These are phyloP conservation scores for Wilcoxina mikolae DNA, from an alignment of 495 filamentous ascomycete species.

Conservation along the genomic window DNA sequence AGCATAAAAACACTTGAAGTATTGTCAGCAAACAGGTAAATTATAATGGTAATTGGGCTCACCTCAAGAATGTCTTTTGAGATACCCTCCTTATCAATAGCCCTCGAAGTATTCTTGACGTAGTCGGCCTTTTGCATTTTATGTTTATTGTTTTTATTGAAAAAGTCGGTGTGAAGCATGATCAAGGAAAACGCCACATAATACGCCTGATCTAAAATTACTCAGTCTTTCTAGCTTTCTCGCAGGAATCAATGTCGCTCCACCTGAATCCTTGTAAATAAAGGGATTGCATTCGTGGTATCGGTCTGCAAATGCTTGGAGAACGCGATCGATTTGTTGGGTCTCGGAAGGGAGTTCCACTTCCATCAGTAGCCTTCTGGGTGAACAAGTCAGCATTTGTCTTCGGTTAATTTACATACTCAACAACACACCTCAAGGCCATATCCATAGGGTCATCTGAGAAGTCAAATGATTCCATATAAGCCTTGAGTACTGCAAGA, in stretches of 20 bases:
- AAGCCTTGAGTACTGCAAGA: constrained; percentile 69
- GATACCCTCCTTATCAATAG: constrained; percentile 59
- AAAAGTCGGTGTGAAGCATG: constrained; percentile 92
- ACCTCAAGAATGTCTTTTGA: constrained; percentile 72
- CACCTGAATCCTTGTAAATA: constrained; percentile 71
- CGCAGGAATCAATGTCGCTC: too few species aligned
- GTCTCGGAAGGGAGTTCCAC: constrained; percentile 93
- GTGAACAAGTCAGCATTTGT: background rate
- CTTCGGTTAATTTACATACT: too few species aligned
- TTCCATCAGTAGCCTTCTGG: constrained; percentile 83
- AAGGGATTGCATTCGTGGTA: constrained; percentile 98
- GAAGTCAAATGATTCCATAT: constrained; percentile 87
- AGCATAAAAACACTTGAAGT: constrained; percentile 68
- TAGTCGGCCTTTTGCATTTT: constrained; percentile 98
- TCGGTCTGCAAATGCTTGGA: constrained; percentile 87
- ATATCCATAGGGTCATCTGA: constrained; percentile 96
- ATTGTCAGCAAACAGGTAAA: background rate
- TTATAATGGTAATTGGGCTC: background rate
- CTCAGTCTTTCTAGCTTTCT: constrained; percentile 10
- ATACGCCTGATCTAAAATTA: constrained; percentile 65
- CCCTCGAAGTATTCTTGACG: constrained; percentile 61
- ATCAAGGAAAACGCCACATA: constrained; percentile 94
- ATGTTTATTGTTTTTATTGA: constrained; percentile 98
- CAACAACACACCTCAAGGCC: constrained; percentile 49
- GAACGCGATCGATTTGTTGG: constrained; percentile 88